phyloP scores from a whole-genome alignment of 2,329 filamentous ascomycete species.

The Cladosporium sp. region DNA sequence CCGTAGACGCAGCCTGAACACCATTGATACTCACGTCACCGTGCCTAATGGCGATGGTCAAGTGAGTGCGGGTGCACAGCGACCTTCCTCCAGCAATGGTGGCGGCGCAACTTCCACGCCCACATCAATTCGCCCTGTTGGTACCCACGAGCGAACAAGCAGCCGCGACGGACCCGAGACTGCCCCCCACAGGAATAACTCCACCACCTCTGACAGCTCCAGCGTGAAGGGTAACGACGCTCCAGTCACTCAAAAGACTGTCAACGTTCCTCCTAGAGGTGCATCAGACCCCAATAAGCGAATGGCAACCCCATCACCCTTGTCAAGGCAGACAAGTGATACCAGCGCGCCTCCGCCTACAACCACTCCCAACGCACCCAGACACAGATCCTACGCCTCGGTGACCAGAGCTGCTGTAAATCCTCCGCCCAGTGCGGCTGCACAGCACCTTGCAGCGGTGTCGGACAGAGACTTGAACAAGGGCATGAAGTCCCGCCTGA shows the following conservation, averaged over 20 bases:
- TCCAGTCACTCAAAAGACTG: conserved; percentile 12
- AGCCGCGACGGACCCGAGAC: conserved; percentile 35
- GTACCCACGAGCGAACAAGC: conserved; percentile 33
- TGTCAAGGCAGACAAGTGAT: conserved; percentile 46
- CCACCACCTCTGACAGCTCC: conserved; percentile 16
- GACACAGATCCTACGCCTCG: conserved; percentile 34
- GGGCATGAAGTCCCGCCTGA: conserved; percentile 82
- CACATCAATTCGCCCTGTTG: conserved; percentile 36
- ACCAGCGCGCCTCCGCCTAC: conserved; percentile 29
- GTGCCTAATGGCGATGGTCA: conserved; percentile 16
- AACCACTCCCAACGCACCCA: conserved; percentile 27
- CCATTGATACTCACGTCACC: conserved; percentile 45
- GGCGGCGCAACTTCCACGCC: conserved; percentile 31
- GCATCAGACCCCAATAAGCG: conserved; percentile 45
- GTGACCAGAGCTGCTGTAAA: conserved; percentile 30
- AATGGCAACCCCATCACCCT: conserved; percentile 46
- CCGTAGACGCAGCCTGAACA: conserved; percentile 79
- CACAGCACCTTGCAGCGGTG: conserved; percentile 82
- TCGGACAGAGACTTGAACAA: conserved; percentile 76
- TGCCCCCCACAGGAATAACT: conserved; percentile 20
- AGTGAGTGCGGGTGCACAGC: conserved; percentile 24
- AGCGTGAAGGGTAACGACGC: conserved; percentile 8
- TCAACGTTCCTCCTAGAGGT: conserved; percentile 36
- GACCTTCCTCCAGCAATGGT: conserved; percentile 30
- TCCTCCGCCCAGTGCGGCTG: conserved; percentile 63